phyloP scores from a whole-genome alignment of 2,329 filamentous ascomycete species.

The Aspergillus sp. region DNA sequence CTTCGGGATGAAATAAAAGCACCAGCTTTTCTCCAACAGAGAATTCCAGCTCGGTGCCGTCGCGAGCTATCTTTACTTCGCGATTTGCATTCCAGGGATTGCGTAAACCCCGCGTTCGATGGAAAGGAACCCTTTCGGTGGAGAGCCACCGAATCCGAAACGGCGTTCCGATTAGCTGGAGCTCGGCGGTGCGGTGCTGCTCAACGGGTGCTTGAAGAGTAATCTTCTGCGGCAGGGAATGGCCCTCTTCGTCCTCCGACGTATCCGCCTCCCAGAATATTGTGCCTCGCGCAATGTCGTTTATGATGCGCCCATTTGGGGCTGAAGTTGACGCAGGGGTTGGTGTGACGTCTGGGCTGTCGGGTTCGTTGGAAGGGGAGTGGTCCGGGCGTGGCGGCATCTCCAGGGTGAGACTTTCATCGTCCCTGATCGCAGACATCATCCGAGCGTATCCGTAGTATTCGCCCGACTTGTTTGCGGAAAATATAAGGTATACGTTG shows the following conservation, averaged over 20 bases:
- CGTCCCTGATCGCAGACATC: slow-evolving; percentile 78
- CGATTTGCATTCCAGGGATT: slow-evolving; percentile 96
- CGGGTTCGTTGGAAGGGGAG: slow-evolving; percentile 52
- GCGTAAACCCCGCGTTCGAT: slow-evolving; percentile 78
- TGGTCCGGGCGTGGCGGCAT: slow-evolving; percentile 66
- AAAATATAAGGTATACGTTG: slow-evolving; percentile 89
- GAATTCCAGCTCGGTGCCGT: slow-evolving; percentile 90
- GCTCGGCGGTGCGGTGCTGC: slow-evolving; percentile 24
- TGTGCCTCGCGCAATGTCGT: slow-evolving; percentile 88
- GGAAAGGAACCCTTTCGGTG: slow-evolving; percentile 80
- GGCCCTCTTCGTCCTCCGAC: slow-evolving; percentile 44
- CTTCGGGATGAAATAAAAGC: slow-evolving; percentile 68
- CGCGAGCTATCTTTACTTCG: slow-evolving; percentile 92
- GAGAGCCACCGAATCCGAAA: slow-evolving; percentile 91
- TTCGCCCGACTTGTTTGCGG: slow-evolving; percentile 94
- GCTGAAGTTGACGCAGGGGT: slow-evolving; percentile 76
- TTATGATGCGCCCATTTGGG: slow-evolving; percentile 82
- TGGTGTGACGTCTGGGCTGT: slow-evolving; percentile 74
- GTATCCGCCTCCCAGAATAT: slow-evolving; percentile 92
- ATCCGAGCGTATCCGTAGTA: slow-evolving; percentile 96
- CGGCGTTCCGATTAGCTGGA: slow-evolving; percentile 82
- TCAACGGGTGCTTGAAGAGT: slow-evolving; percentile 52
- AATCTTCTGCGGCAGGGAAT: slow-evolving; percentile 39
- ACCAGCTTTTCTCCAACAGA: slow-evolving; percentile 73
- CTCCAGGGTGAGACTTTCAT: slow-evolving; percentile 67